Conservation (phyloP, 352 stramenopile species). For the Bremia lactucae region DNA sequence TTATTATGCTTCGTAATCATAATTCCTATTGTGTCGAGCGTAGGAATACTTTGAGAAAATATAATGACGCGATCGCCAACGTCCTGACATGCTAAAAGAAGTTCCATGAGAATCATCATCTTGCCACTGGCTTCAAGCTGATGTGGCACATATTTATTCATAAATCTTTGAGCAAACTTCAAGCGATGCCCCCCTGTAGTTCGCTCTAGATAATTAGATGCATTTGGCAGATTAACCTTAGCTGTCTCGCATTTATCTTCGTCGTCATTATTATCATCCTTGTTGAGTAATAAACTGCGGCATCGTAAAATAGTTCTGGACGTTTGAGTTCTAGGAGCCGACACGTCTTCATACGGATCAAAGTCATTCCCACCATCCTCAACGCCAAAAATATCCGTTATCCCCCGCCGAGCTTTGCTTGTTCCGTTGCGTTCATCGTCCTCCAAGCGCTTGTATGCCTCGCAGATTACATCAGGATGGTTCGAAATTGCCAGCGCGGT, state of each 20-base stretch:
- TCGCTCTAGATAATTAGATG: constrained; percentile 3
- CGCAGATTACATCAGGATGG: constrained; percentile 72
- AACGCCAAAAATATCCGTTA: constrained; percentile 23
- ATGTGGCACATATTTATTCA: constrained; percentile 41
- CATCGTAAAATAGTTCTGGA: neutral
- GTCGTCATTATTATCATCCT: constrained; percentile 10
- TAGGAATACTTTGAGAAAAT: constrained; percentile 85
- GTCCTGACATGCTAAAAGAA: constrained; percentile 53
- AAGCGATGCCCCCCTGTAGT: constrained; percentile 36
- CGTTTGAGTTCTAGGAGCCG: neutral
- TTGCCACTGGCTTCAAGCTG: constrained; percentile 72
- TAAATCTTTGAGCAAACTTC: constrained; percentile 55
- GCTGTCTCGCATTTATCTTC: constrained; percentile 28
- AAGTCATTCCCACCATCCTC: constrained; percentile 54
- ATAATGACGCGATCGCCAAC: constrained; percentile 81
- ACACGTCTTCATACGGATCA: constrained; percentile 21
- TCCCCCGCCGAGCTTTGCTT: constrained; percentile 17
- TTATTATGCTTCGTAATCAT: constrained; percentile 64
- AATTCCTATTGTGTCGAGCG: constrained; percentile 63
- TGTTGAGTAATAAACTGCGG: neutral
- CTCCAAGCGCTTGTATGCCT: constrained; percentile 57
- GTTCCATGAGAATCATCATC: constrained; percentile 80
- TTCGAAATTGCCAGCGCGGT: constrained; percentile 84
- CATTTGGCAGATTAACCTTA: constrained; percentile 29
- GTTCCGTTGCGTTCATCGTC: constrained; percentile 34